These are phyloP conservation scores for Cunninghamia lanceolata DNA, from an alignment of 75 land plant genomes.

Conservation along the genomic window DNA sequence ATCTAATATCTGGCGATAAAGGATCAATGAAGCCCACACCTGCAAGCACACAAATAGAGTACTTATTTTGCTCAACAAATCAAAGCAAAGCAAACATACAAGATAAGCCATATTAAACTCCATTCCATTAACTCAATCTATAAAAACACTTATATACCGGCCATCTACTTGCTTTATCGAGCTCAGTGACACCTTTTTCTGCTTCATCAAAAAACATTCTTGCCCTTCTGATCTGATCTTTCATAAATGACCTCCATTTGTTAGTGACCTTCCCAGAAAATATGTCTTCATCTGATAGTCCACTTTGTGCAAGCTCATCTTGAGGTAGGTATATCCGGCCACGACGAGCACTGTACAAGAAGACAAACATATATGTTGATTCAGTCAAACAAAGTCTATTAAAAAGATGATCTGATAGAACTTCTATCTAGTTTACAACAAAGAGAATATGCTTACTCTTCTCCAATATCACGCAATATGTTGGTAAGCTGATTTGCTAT, in stretches of 20 bases:
- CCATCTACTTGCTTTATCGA: constrained; percentile 85
- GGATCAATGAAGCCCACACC: constrained; percentile 78
- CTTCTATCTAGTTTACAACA: not conserved
- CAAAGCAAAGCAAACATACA: not conserved
- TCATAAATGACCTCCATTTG: constrained; percentile 92
- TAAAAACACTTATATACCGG: constrained; percentile 36
- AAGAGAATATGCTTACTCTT: constrained; percentile 50
- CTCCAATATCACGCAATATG: constrained; percentile 73
- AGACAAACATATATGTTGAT: not conserved
- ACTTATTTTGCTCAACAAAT: not conserved
- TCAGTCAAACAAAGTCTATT: not conserved
- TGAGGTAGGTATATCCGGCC: constrained; percentile 89
- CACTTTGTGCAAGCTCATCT: constrained; percentile 77
- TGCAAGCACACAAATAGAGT: constrained; percentile 25
- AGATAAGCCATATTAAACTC: not conserved
- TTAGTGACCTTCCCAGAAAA: constrained; percentile 77
- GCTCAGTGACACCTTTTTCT: constrained; percentile 76
- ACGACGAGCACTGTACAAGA: constrained; percentile 62
- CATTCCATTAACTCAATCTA: not conserved
- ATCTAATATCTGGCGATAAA: constrained; percentile 75
- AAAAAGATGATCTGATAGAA: not conserved
- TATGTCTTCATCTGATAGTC: constrained; percentile 84
- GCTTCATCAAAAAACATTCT: constrained; percentile 87
- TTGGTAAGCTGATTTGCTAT: constrained; percentile 81
- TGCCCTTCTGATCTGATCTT: constrained; percentile 76